These are phyloP conservation scores for Colletotrichum sp. DNA, from an alignment of 2,329 filamentous ascomycete species.

Conservation along the genomic window DNA sequence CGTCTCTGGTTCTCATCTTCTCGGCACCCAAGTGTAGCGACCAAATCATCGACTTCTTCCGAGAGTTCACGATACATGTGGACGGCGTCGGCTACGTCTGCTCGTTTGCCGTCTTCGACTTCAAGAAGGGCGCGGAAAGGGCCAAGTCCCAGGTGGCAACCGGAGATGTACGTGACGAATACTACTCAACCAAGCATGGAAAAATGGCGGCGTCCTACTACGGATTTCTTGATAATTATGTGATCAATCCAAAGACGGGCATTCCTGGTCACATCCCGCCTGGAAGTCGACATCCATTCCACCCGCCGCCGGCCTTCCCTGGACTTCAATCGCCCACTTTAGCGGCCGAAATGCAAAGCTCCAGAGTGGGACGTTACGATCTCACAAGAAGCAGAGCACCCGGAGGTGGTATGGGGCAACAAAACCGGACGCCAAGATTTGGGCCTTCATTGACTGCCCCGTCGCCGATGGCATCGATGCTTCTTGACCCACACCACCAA, in stretches of 20 bases:
- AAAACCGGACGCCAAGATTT: conserved; percentile 46
- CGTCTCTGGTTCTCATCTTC: conserved; percentile 86
- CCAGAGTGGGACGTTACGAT: conserved; percentile 52
- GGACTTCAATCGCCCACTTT: conserved; percentile 69
- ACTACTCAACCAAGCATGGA: conserved; percentile 92
- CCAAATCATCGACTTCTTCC: conserved; percentile 95
- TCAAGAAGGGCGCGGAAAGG: conserved; percentile 76
- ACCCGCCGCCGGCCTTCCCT: conserved; percentile 78
- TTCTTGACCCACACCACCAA: conserved; percentile 79
- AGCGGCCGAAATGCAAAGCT: conserved; percentile 60
- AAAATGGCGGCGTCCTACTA: conserved; percentile 99
- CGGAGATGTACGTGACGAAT: conserved; percentile 80
- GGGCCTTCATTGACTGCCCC: conserved; percentile 52
- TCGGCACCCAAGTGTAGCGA: conserved; percentile 89
- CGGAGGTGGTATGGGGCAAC: conserved; percentile 34
- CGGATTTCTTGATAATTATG: conserved; percentile 93
- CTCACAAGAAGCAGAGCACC: conserved; percentile 46
- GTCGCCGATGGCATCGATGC: conserved; percentile 74
- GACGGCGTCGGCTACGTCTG: conserved; percentile 96
- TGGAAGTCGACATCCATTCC: conserved; percentile 63
- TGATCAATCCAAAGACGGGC: conserved; percentile 73
- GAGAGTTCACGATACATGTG: conserved; percentile 96
- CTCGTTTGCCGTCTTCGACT: conserved; percentile 96
- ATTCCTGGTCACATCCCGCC: conserved; percentile 66
- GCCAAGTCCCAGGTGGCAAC: conserved; percentile 41